Conservation (phyloP, 192 early-diverging fungal genomes). For the Mortierella hygrophila region DNA sequence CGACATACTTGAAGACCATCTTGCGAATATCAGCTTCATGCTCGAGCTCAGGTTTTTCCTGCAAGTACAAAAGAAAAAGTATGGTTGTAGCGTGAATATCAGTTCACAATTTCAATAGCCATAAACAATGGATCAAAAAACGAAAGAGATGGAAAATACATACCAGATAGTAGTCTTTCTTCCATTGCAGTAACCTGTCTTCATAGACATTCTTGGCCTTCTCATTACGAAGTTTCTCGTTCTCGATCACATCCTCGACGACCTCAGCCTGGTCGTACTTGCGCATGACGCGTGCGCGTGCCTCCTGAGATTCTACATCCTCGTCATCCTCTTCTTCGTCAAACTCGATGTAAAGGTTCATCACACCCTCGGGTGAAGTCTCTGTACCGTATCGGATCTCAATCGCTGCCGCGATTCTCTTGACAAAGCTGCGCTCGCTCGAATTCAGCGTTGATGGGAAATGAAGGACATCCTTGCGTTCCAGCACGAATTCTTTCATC, state of each 20-base stretch:
- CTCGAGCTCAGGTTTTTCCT: conserved; percentile 62
- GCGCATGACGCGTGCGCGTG: conserved; percentile 67
- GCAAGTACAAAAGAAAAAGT: neutral
- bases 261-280: conserved; percentile 66
- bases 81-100: neutral
- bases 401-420: conserved; percentile 59
- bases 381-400: conserved; percentile 56
- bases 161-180: conserved; percentile 67
- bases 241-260: conserved; percentile 63
- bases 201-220: conserved; percentile 85
- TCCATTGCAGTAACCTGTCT: conserved; percentile 75
- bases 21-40: conserved; percentile 61
- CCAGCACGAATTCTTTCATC: conserved; percentile 62
- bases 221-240: conserved; percentile 58
- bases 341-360: conserved; percentile 63
- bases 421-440: conserved; percentile 65
- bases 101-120: neutral
- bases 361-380: conserved; percentile 36
- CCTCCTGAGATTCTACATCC: conserved; percentile 59
- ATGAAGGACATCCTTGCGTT: conserved; percentile 56
- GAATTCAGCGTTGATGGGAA: conserved; percentile 60
- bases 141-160: conserved; percentile 38
- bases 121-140: neutral
- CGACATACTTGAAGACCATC: conserved; percentile 84
- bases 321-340: conserved; percentile 60